Base-by-base conservation (phyloP, 2,329 filamentous ascomycete genomes). In the Verticillium alfalfae region DNA sequence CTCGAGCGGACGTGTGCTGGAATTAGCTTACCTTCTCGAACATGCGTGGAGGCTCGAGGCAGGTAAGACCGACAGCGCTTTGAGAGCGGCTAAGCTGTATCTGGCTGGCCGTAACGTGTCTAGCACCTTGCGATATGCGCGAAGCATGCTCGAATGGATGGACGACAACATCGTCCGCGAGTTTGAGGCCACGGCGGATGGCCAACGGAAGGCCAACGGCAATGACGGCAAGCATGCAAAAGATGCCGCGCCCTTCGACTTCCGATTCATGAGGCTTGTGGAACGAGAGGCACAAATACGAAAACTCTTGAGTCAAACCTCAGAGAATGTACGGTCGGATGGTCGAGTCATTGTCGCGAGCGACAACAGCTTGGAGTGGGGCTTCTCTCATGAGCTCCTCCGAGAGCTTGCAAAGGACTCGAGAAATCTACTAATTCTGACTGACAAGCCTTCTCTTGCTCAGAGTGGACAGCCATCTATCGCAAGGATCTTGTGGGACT, bases 71-170 rank as follows among this genome's bases (percentile, higher is more conserved):
- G 81, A 83, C 31, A 81, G 82, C 26, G 75, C 76, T 1, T 75
- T 89, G 16, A 79, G 79, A 60, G 75, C 79, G 1, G 78, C 84
- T 0, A 86, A 83, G 68, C 80, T 97, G 0, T 97, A 93, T 71
- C 81, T 99, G 54, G 94, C 93, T 0, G 93, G 93, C 45, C 89
- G 88, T 63, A 96, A 92, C 64, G 90, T 92, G 66, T 89, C 91
- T 62, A 93, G 92, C 65, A 96, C 93, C 0, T 91, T 98, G 82
- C 85, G 92, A 59, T 92, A 97, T 67, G 91, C 94, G 34, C 85
- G 93, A 67, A 97, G 94, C 73, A 96, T 99, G 91, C 81, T 99
- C 37, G 95, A 99, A 72, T 99, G 95, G 95, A 98, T 99, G 93
- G 93, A 98, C 71, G 93, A 97, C 70, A 89, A 88, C 62, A 96